phyloP scores from a whole-genome alignment of 1,139 yeast genomes.

The Lodderomyces metapsilosis region DNA sequence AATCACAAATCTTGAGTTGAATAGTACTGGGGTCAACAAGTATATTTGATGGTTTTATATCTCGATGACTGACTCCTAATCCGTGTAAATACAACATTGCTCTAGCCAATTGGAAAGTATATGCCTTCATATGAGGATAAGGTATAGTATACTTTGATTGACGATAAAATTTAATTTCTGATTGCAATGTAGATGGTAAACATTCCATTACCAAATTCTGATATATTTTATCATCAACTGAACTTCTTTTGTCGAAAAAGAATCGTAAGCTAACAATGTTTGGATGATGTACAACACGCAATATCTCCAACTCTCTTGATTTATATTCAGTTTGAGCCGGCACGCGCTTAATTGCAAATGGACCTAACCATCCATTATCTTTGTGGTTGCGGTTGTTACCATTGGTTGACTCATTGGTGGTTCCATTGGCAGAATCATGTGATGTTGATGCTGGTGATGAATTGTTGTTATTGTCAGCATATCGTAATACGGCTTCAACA shows the following conservation, averaged over 20 bases:
- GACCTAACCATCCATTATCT: slow-evolving; percentile 59
- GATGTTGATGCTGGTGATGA: slow-evolving; percentile 7
- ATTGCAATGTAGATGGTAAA: slow-evolving; percentile 73
- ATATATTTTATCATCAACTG: slow-evolving; percentile 61
- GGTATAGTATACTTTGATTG: slow-evolving; percentile 64
- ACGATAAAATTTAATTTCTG: slow-evolving; percentile 69
- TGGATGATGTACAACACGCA: slow-evolving; percentile 74
- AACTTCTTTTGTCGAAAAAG: slow-evolving; percentile 64
- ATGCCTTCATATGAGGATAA: slow-evolving; percentile 70
- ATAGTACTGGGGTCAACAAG: slow-evolving; percentile 69
- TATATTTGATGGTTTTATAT: slow-evolving; percentile 77
- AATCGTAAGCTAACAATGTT: slow-evolving; percentile 66
- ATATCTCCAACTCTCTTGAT: slow-evolving; percentile 72
- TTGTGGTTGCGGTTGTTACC: slow-evolving; percentile 2
- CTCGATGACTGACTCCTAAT: slow-evolving; percentile 77
- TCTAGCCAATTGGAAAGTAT: slow-evolving; percentile 76
- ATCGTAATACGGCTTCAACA: slow-evolving; percentile 62
- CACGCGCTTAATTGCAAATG: slow-evolving; percentile 77
- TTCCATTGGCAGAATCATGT: background rate
- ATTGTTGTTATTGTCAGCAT: slow-evolving; percentile 18
- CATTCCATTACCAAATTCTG: slow-evolving; percentile 86
- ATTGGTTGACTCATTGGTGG: slow-evolving; percentile 1
- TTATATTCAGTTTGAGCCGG: slow-evolving; percentile 86
- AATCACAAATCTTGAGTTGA: slow-evolving; percentile 72
- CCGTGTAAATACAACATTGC: slow-evolving; percentile 83